Conservation (phyloP, 2,329 filamentous ascomycete genomes). For the Sporothrix euskadiensis region DNA sequence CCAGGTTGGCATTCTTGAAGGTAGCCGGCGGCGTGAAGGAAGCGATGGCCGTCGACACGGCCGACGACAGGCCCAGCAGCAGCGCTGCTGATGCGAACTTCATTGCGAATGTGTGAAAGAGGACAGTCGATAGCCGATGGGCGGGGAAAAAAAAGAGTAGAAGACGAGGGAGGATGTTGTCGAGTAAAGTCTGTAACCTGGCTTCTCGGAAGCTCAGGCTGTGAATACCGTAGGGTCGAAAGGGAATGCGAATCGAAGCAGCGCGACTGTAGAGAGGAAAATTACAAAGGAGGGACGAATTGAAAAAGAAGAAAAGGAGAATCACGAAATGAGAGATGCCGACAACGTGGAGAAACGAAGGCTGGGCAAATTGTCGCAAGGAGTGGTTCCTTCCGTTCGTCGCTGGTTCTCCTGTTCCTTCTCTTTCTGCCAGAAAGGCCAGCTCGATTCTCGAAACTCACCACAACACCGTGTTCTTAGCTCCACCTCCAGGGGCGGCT, state of each 20-base stretch:
- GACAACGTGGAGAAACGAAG: slow-evolving; percentile 6
- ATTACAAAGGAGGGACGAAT: slow-evolving; percentile 16
- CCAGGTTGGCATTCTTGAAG: slow-evolving; percentile 90
- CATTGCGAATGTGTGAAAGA: slow-evolving; percentile 41
- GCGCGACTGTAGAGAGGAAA: neutral
- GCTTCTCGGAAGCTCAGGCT: slow-evolving; percentile 11
- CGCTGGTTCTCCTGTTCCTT: neutral
- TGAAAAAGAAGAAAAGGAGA: neutral
- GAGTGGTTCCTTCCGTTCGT: neutral
- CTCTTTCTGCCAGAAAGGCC: slow-evolving; percentile 10
- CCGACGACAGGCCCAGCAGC: slow-evolving; percentile 57
- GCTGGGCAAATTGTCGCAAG: slow-evolving; percentile 6
- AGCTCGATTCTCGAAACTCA: slow-evolving; percentile 28
- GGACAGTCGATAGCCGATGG: slow-evolving; percentile 1
- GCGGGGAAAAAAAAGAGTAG: neutral
- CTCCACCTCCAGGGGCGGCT: slow-evolving; percentile 32
- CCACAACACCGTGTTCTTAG: slow-evolving; percentile 39
- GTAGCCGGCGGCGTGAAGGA: slow-evolving; percentile 83
- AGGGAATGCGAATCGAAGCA: slow-evolving; percentile 11
- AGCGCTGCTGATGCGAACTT: slow-evolving; percentile 52
- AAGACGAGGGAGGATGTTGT: slow-evolving; percentile 28
- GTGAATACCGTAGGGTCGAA: neutral
- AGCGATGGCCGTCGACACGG: slow-evolving; percentile 46
- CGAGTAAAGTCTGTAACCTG: slow-evolving; percentile 32
- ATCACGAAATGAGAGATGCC: neutral